Evolutionary conservation across 768 basidiomycete species (phyloP), one percentile per base, ranked within the genome.

Genomic region (Rhizopogon salebrosus): DNA sequence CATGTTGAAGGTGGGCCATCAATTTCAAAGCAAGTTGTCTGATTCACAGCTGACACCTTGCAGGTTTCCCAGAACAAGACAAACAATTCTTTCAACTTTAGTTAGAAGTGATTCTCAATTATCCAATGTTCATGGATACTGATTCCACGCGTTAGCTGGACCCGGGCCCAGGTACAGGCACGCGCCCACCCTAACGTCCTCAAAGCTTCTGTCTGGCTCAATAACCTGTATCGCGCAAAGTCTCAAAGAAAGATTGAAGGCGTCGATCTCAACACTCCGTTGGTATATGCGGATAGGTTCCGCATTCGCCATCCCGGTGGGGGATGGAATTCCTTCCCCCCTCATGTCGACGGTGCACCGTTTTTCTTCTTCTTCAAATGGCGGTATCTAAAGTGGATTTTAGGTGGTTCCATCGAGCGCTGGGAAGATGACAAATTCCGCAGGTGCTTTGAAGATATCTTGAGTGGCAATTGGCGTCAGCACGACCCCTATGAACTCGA

Each of bases 11-110:
- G 84, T 80, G 18, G 34, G 63, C 22, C 41, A 38, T 37, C 14
- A 5, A 16, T 56, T 7, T 39, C 13, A 40, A 26, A 7, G 11
- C 7, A 6, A 14, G 34, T 9, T 16, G n/a, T 56, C 34, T 24
- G 22, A 48, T 41, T 43, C 43, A 52, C 1, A 27, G 9, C 16
- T 14, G 7, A 7, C 11, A n/a, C 27, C 20, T 45, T 48, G n/a
- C 38, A 85, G 83, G 84, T 16, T 50, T 74, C 29, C 84, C 85
- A 0, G 72, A 55, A 5, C 57, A 75, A n/a, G 69, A 88, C 58
- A 86, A 83, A 48, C 86, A 89, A 59, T 87, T 89, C 68, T 88
- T 84, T 67, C 70, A 82, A 60, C 78, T 89, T 45, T 88, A 87
- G 86, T 85, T 58, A 49, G 80, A 72, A 2, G 1, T 7, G 48